Percentiles rank a stretch among this genome's conserved stretches.
phyloP scores from a whole-genome alignment of 2,329 filamentous ascomycete genomes.

The Colletotrichum brevisporum region DNA sequence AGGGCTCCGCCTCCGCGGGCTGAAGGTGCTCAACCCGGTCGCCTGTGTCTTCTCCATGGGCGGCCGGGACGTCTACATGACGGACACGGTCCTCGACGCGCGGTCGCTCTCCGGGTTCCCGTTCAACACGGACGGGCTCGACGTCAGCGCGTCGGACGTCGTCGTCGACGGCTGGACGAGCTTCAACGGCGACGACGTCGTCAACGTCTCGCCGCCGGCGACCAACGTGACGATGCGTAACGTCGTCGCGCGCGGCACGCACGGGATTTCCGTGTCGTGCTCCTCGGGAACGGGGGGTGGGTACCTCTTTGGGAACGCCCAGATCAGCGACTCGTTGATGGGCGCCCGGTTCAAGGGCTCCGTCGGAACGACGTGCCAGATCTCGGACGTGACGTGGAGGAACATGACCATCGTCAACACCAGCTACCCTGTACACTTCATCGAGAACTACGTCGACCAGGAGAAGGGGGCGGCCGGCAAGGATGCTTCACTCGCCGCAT shows the following conservation, averaged over 20 bases:
- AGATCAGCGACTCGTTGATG: conserved; percentile 18
- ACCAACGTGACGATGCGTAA: conserved; percentile 33
- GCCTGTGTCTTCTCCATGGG: conserved; percentile 27
- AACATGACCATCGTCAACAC: conserved; percentile 34
- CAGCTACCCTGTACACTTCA: conserved; percentile 28
- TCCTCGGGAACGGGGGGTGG: conserved; percentile 8
- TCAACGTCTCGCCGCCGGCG: conserved; percentile 27
- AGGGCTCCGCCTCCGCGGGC: conserved; percentile 6
- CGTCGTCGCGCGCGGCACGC: conserved; percentile 18
- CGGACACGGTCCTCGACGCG: conserved; percentile 28
- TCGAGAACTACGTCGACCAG: conserved; percentile 34
- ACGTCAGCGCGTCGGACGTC: conserved; percentile 20
- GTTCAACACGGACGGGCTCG: conserved; percentile 28
- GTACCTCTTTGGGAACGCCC: conserved; percentile 27
- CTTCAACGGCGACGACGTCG: conserved; percentile 30
- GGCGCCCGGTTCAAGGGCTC: conserved; percentile 33
- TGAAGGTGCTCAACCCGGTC: conserved; percentile 28
- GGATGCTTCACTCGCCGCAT: conserved; percentile 21
- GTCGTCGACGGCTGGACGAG: conserved; percentile 25
- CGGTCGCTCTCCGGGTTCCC: conserved; percentile 16
- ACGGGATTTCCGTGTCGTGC: conserved; percentile 25
- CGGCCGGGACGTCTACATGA: conserved; percentile 31
- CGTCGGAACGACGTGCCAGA: conserved; percentile 24
- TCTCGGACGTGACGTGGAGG: conserved; percentile 23
- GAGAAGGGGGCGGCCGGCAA: conserved; percentile 24